phyloP scores from a whole-genome alignment of 2,329 filamentous ascomycete species.

The Sporothrix variecibatus region DNA sequence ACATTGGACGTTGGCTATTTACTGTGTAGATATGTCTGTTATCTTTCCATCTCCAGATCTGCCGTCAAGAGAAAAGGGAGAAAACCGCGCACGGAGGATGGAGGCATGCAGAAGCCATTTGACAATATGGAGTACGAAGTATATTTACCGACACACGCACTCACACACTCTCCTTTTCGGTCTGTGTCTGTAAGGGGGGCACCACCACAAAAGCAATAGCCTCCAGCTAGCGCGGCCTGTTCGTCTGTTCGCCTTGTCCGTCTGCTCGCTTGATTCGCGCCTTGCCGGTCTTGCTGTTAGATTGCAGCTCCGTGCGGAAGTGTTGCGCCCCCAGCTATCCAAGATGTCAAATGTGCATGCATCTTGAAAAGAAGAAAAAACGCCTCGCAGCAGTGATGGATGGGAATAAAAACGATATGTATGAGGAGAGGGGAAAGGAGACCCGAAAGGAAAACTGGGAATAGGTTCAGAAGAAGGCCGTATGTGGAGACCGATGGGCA shows the following conservation, averaged over 20 bases:
- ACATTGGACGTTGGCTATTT: too few relatives aligned
- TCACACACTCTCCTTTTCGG: background rate
- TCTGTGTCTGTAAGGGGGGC: background rate
- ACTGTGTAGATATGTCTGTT: background rate
- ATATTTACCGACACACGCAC: background rate
- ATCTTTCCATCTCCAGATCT: background rate
- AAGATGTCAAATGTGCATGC: background rate
- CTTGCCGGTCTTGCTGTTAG: background rate
- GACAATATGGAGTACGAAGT: background rate
- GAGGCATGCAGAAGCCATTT: background rate
- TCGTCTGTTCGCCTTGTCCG: background rate
- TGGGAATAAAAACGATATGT: background rate
- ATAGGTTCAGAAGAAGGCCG: background rate
- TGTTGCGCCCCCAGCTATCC: background rate
- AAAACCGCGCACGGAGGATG: background rate
- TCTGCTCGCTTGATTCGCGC: background rate
- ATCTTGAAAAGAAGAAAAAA: background rate
- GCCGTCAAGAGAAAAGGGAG: background rate
- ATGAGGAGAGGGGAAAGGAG: background rate
- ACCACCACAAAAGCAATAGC: conserved; percentile 4
- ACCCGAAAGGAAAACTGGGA: too few relatives aligned
- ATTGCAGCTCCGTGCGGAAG: background rate
- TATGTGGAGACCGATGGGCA: background rate
- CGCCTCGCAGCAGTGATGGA: background rate
- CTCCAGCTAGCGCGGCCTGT: background rate